Conservation (phyloP, 306 rosid species). For the Vachellia collinsii region DNA sequence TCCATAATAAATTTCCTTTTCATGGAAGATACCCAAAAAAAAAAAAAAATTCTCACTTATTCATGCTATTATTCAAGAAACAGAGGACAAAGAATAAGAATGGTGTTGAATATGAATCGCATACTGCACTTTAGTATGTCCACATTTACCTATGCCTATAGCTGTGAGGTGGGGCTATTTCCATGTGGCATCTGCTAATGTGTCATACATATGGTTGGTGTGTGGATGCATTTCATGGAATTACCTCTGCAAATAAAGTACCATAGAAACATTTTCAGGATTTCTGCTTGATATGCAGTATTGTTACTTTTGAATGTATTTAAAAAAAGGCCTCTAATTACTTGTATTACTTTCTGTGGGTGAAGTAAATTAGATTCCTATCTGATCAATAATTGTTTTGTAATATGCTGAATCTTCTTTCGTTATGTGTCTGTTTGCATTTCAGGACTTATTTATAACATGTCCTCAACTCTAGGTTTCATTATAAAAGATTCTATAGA, state of each 20-base stretch:
- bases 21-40: neutral
- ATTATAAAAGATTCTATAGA: neutral
- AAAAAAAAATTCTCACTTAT: neutral
- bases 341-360: neutral
- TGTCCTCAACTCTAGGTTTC: neutral
- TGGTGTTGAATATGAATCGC: too few relatives aligned
- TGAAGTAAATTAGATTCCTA: neutral
- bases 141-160: too few relatives aligned
- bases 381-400: conserved; percentile 6
- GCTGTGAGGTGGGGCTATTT: too few relatives aligned
- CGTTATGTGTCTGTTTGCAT: neutral
- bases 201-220: too few relatives aligned
- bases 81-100: too few relatives aligned
- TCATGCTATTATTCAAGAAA: neutral
- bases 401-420: neutral
- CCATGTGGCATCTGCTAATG: too few relatives aligned
- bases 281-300: neutral
- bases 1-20: neutral
- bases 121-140: too few relatives aligned
- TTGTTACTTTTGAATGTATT: neutral
- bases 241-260: neutral
- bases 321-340: neutral
- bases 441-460: neutral
- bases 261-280: neutral
- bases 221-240: too few relatives aligned